phyloP scores from a whole-genome alignment of 441 rosid species.

The Biscutella laevigata region DNA sequence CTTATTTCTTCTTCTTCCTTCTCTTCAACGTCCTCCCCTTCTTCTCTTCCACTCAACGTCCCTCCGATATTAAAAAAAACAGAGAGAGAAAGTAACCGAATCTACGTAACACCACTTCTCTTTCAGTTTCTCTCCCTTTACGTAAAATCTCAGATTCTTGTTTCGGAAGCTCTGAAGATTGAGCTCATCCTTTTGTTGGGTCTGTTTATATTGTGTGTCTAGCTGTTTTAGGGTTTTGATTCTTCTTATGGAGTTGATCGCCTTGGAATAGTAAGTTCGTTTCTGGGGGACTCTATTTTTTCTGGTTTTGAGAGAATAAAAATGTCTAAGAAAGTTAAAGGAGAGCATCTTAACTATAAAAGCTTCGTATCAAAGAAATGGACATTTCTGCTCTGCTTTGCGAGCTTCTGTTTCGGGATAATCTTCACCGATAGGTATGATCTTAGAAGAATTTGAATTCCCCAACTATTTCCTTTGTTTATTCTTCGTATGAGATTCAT shows the following conservation, averaged over 20 bases:
- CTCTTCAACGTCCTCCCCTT: slow-evolving; percentile 14
- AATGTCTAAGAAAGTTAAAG: slow-evolving; percentile 24
- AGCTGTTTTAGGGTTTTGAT: background rate
- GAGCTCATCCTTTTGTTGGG: background rate
- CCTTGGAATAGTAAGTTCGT: background rate
- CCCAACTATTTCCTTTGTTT: background rate
- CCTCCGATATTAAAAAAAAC: slow-evolving; percentile 1
- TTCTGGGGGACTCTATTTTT: background rate
- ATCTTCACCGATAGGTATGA: slow-evolving; percentile 75
- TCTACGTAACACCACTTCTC: background rate
- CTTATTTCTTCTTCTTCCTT: slow-evolving; percentile 14
- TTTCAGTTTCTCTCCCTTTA: background rate
- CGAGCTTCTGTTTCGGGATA: slow-evolving; percentile 74
- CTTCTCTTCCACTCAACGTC: slow-evolving; percentile 13
- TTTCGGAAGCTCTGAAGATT: slow-evolving; percentile 8
- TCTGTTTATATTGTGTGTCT: background rate
- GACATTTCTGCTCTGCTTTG: slow-evolving; percentile 64
- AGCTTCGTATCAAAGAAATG: slow-evolving; percentile 55
- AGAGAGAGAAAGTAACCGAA: background rate
- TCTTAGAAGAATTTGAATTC: background rate
- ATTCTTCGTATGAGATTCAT: background rate
- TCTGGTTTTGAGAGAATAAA: background rate
- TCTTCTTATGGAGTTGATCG: background rate
- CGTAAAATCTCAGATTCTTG: slow-evolving; percentile 14
- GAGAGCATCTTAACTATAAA: slow-evolving; percentile 36